These are phyloP conservation scores for Globisporangium irregulare DNA, from an alignment of 352 stramenopile species.

Conservation along the genomic window DNA sequence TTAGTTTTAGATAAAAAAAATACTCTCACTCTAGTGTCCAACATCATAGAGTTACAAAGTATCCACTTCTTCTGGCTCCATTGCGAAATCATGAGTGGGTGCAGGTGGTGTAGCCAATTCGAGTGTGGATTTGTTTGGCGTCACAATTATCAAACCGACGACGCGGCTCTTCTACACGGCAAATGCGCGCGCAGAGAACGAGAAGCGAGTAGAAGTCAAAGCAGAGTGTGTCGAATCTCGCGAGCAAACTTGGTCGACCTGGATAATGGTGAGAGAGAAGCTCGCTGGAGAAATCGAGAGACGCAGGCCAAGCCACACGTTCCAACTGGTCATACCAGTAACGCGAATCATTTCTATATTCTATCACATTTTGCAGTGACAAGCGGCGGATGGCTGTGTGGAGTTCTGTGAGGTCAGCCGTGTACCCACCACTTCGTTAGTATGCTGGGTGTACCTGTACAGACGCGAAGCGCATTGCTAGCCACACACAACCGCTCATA, in stretches of 20 bases:
- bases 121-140: background rate
- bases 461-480: background rate
- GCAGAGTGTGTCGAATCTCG: background rate
- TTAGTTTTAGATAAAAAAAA: too few relatives aligned
- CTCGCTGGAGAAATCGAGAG: background rate
- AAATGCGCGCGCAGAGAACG: background rate
- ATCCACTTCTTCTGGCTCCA: background rate
- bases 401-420: background rate
- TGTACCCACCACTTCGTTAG: background rate
- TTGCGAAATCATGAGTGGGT: background rate
- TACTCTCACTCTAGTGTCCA: background rate
- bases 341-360: background rate
- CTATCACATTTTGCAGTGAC: background rate
- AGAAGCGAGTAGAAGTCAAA: background rate
- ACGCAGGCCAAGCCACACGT: too few relatives aligned
- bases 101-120: background rate
- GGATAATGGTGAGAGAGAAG: background rate
- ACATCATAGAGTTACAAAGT: background rate
- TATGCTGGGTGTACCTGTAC: background rate
- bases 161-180: background rate
- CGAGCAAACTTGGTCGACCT: background rate
- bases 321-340: background rate
- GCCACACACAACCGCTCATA: background rate
- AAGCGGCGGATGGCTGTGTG: background rate
- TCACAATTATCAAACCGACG: too few relatives aligned